phyloP scores from a whole-genome alignment of 352 stramenopile species.

The Blastocystis sp. region DNA sequence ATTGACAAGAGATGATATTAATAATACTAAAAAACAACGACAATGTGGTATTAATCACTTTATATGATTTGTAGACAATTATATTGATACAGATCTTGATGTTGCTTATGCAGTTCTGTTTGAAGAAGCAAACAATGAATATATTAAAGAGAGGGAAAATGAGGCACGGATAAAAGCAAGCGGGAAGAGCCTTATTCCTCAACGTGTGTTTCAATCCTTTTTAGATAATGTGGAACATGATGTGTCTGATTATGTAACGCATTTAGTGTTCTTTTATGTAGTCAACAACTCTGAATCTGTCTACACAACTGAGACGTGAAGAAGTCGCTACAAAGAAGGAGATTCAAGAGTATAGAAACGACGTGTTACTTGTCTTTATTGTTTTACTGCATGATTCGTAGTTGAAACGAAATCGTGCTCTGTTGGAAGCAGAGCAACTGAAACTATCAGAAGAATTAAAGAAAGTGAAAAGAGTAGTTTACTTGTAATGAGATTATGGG shows the following conservation, averaged over 20 bases:
- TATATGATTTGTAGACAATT: not conserved
- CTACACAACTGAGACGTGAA: not conserved
- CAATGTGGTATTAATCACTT: not conserved
- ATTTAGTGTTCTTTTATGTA: not conserved
- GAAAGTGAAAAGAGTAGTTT: not conserved
- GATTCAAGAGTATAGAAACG: not conserved
- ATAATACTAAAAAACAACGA: not conserved
- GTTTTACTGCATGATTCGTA: not conserved
- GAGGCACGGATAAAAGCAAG: not conserved
- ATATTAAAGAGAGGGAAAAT: conserved; percentile 15
- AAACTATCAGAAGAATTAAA: not conserved
- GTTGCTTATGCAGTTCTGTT: conserved; percentile 49
- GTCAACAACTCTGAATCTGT: not conserved
- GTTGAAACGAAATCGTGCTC: not conserved
- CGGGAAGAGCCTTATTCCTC: conserved; percentile 8
- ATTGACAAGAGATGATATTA: not conserved
- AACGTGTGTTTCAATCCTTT: conserved; percentile 27
- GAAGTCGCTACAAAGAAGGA: not conserved
- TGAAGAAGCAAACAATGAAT: conserved; percentile 63
- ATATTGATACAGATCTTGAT: conserved; percentile 44
- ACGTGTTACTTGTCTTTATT: not conserved
- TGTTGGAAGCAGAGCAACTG: not conserved
- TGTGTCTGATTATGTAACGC: conserved; percentile 26
- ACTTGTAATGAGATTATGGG: not conserved
- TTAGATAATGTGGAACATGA: conserved; percentile 4